phyloP scores from a whole-genome alignment of 2,329 filamentous ascomycete species.

The Stenocarpella maydis region DNA sequence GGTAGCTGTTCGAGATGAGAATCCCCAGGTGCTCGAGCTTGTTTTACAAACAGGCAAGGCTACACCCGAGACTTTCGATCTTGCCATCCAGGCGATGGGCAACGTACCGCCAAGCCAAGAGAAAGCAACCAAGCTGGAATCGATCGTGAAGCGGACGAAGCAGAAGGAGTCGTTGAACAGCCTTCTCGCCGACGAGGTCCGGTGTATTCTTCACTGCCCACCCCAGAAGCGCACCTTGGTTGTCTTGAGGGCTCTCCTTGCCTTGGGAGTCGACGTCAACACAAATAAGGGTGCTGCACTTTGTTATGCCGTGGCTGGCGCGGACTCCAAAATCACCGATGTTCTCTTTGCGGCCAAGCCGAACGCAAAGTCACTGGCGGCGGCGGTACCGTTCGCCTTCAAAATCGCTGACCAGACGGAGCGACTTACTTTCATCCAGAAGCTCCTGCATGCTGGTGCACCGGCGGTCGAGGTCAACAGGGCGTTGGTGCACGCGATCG shows the following conservation, averaged over 20 bases:
- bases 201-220: conserved; percentile 50
- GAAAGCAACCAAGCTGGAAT: conserved; percentile 60
- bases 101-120: conserved; percentile 52
- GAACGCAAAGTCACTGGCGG: conserved; percentile 53
- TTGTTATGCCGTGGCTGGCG: conserved; percentile 57
- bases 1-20: conserved; percentile 51
- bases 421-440: conserved; percentile 58
- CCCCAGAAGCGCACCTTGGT: conserved; percentile 50
- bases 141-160: conserved; percentile 53
- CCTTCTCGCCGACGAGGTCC: conserved; percentile 60
- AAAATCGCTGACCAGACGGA: conserved; percentile 60
- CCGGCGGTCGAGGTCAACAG: conserved; percentile 57
- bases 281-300: conserved; percentile 59
- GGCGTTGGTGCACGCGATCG: conserved; percentile 60
- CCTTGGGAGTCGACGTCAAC: conserved; percentile 64
- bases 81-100: conserved; percentile 53
- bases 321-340: conserved; percentile 56
- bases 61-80: conserved; percentile 51
- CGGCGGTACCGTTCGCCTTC: conserved; percentile 61
- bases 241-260: conserved; percentile 56
- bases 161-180: conserved; percentile 54
- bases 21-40: conserved; percentile 58
- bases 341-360: conserved; percentile 55
- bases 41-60: conserved; percentile 57
- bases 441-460: conserved; percentile 59